Base-by-base conservation (phyloP, 2,329 filamentous ascomycete genomes). In the Fusarium sp. region DNA sequence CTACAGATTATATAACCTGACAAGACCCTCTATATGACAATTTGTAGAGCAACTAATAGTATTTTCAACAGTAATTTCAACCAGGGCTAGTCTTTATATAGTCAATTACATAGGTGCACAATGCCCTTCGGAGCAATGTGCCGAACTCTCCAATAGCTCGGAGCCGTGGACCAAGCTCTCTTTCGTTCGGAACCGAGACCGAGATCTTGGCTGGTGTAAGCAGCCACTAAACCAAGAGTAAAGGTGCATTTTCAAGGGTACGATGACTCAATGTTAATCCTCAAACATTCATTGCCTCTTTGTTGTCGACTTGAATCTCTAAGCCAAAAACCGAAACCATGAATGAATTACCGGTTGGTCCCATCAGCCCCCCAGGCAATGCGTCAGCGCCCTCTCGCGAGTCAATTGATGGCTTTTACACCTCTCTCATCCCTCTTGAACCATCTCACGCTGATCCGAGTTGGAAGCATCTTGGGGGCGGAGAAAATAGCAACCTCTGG, bases 381-480 rank as follows among this genome's bases (percentile, higher is more conserved):
- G 61, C 71, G 2, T 44, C 37, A 1, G 14, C 32, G 5, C 71
- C 72, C 5, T 35, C 61, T 6, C 66, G 46, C 8, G 41, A 32
- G 8, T 15, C 69, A 11, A 63, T 77, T 3, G 51, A 67, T 19
- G 76, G 76, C 7, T 62, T 50, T 1, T 72, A 72, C 49, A 74
- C 72, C 1, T 67, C 72, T 1, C 64, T 77, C 10, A 63, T 73
- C 3, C 73, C 71, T 0, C 52, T 77, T 1, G 31, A 60, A 2
- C 42, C 57, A 0, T 56, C 58, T 13, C 74, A 78, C 21, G 68
- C 72, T 1, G 33, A 66, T 4, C 43, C 66, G 2, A 66, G 72
- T 5, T 77, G 67, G 65, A 66, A 65, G 32, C 69, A 77, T 38
- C 68, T 78, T 3, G 74, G 73, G 2, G 68, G 75, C 4, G 54